Evolutionary conservation across 352 stramenopile genomes (phyloP), one percentile per base, ranked within the genome.

Genomic region (Aphanomyces invadans): DNA sequence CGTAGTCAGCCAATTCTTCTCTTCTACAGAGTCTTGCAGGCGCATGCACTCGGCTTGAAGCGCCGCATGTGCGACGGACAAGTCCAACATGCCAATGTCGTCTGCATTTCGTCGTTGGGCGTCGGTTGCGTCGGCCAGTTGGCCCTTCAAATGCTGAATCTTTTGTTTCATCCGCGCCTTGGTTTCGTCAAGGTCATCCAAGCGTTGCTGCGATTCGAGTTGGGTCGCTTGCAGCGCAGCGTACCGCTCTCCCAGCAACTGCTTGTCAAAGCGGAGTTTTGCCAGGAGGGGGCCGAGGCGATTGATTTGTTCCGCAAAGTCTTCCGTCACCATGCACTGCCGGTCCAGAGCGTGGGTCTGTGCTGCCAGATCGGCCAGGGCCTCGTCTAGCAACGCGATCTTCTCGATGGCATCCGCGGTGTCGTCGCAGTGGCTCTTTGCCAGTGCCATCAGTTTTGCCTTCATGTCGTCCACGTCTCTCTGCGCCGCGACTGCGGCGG

Each of bases 401-500:
- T 3, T 44, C 4, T 1, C 36, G 17, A 57, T 21, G 11, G 60
- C 60, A 26, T 67, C 60, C 19, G 10, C 45, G 42, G 38, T 59
- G n/a, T 59, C 38, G 11, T 55, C 60, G 32, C 60, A 59, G 32
- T 67, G 60, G 11, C 17, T 25, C 21, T 67, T 67, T 12, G 60
- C 39, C 19, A 67, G 12, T 12, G 26, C 42, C 3, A 59, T 33
- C 21, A 67, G 23, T 26, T 67, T 67, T 39, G 29, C n/a, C n/a
- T 25, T 44, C 2, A 67, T 21, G 32, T 33, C 48, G 21, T 44
- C 38, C 19, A 67, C 23, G 10, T 67, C 42, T 2, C 25, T 17
- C n/a, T 67, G 33, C 49, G 32, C 25, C 21, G 48, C 60, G 15
- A 36, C 39, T 3, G 60, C 25, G 31, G 10, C 32, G 11, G 48